Conservation (phyloP, 257 asterid genomes). For the Capsicum chinense region DNA sequence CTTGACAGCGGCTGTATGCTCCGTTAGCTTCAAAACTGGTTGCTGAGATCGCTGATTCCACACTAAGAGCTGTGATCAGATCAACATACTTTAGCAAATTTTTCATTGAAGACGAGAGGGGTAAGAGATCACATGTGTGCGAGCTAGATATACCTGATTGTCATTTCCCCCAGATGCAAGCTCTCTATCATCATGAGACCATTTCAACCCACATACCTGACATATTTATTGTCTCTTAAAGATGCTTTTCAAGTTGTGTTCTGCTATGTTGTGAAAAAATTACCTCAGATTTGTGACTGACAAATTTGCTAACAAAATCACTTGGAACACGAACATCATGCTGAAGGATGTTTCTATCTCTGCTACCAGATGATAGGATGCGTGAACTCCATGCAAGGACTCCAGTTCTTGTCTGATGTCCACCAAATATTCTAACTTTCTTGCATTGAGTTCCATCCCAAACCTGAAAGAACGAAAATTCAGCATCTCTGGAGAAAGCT, state of each 20-base stretch:
- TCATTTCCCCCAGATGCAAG: slow-evolving; percentile 99
- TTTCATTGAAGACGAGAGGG: not conserved
- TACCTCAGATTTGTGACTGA: slow-evolving; percentile 97
- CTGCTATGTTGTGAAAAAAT: not conserved
- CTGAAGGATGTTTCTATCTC: slow-evolving; percentile 92
- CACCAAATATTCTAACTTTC: slow-evolving; percentile 85
- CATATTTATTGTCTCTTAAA: not conserved
- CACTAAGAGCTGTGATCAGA: slow-evolving; percentile 66
- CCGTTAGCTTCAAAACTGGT: slow-evolving; percentile 78
- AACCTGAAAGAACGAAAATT: slow-evolving; percentile 46
- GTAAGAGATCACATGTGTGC: not conserved
- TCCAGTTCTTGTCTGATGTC: slow-evolving; percentile 94
- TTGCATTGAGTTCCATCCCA: slow-evolving; percentile 98
- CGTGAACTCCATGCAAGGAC: slow-evolving; percentile 90
- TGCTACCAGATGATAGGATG: slow-evolving; percentile 88
- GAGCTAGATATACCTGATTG: slow-evolving; percentile 61
- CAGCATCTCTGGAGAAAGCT: not conserved
- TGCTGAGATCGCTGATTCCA: slow-evolving; percentile 91
- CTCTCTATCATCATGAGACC: slow-evolving; percentile 97
- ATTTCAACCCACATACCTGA: slow-evolving; percentile 91
- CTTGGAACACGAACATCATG: slow-evolving; percentile 89
- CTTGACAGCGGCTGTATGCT: slow-evolving; percentile 96
- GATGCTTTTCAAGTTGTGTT: not conserved
- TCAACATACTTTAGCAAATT: not conserved
- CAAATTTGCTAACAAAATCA: slow-evolving; percentile 80